Conservation (phyloP, 495 filamentous ascomycete species). For the Filosporella fistucella region DNA sequence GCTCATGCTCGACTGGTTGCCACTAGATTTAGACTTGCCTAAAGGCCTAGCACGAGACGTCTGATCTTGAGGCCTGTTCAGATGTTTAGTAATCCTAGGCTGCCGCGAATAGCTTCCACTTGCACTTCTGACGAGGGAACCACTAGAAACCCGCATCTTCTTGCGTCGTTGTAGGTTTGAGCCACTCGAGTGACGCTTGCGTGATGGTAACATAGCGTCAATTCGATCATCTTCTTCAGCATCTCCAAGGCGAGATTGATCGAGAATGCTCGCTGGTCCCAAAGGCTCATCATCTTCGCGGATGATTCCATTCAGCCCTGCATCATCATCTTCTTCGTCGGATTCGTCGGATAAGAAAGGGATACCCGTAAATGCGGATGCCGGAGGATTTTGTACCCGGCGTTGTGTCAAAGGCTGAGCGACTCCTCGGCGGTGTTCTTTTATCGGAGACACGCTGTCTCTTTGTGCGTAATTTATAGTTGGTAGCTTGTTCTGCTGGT, state of each 20-base stretch:
- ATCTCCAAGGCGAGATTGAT: slow-evolving; percentile 21
- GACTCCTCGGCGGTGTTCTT: slow-evolving; percentile 46
- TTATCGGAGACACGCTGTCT: slow-evolving; percentile 11
- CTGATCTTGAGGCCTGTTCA: slow-evolving; percentile 13
- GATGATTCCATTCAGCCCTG: slow-evolving; percentile 15
- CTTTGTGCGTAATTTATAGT: slow-evolving; percentile 28
- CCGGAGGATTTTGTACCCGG: slow-evolving; percentile 2
- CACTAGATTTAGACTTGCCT: background rate
- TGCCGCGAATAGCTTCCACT: slow-evolving; percentile 29
- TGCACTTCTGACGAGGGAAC: slow-evolving; percentile 21
- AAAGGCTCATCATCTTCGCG: slow-evolving; percentile 8
- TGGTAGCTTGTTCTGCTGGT: slow-evolving; percentile 40
- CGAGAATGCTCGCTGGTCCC: slow-evolving; percentile 7
- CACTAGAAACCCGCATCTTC: slow-evolving; percentile 27
- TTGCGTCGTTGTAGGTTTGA: slow-evolving; percentile 15
- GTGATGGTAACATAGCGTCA: slow-evolving; percentile 46
- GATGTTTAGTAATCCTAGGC: slow-evolving; percentile 39
- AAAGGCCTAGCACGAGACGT: background rate
- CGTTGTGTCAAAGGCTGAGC: slow-evolving; percentile 28
- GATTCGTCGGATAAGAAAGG: slow-evolving; percentile 41
- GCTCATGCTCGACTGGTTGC: background rate
- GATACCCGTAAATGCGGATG: slow-evolving; percentile 18
- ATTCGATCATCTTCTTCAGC: slow-evolving; percentile 48
- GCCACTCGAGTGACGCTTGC: slow-evolving; percentile 27
- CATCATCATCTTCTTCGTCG: slow-evolving; percentile 33